Evolutionary conservation across 2,329 filamentous ascomycete genomes (phyloP), one percentile per base, ranked within the genome.

Genomic region (Cercospora nicotianae): DNA sequence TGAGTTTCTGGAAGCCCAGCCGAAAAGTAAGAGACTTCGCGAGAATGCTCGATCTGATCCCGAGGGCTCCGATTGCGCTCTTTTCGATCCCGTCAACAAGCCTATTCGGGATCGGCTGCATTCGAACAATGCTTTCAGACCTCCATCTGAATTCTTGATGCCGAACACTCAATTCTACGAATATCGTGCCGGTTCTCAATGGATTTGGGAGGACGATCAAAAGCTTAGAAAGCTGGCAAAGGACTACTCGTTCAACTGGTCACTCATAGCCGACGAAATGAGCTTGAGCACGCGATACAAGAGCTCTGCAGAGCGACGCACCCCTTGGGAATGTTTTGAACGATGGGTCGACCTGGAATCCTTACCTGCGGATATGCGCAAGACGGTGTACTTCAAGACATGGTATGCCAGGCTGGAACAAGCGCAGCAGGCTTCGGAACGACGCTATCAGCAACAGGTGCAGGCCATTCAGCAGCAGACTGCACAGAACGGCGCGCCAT

Each of bases 261-360:
- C 93, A 3, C 84, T 99, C 5, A 97, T 98, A 64, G 92, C 94
- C 1, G 91, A 88, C 73, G 90, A 94, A 68, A 83, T 98, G 63
- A 86, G 88, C 1, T 86, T 90, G 16, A 88, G 88, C 63, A 96
- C 93, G 0, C 78, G 89, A 13, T 96, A 93, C 76, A 86, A 89
- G n/a, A 94, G 94, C 20, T 93, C 92, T 1, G 89, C 93, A 10
- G 94, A 98, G 77, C 87, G 95, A 69, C 88, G 95, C 59, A 98
- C 94, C 2, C 93, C 94, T 0, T 99, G 95, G 95, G 95, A 99
- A 81, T 99, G 95, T 77, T 99, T 99, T 75, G 95, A 99, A 80
- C 88, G 95, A 53, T 99, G 94, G 94, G 91, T 97, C 64, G 90
- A 91, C 73, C 83, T 98, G 12, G 95, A 98, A 80, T 93, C 94